Evolutionary conservation across 2,329 filamentous ascomycete genomes (phyloP), one percentile per base, ranked within the genome.

Genomic region (Sarocladium brachiariae): DNA sequence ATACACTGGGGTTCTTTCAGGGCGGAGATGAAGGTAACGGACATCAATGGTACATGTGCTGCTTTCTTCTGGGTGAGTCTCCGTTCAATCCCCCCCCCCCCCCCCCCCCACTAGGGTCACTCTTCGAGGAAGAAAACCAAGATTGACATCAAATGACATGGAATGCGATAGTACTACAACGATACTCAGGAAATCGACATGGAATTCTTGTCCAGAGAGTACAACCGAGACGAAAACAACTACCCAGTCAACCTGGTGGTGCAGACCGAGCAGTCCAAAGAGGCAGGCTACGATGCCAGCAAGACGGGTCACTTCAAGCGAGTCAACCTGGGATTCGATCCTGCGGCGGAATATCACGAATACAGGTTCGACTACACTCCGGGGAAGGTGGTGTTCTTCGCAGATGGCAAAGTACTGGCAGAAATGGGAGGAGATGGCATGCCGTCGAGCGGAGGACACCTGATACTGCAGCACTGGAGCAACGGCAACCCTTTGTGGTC

Each of bases 141-240:
- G 13, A 33, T 30, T 41, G 16, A 48, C 21, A 35, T 5, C 39
- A 23, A 23, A 8, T 33, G 23, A 61, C 41, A 50, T 21, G 35
- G 13, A 31, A 2, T 14, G 30, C 43, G 30, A 34, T 54, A 88
- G 85, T 90, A 88, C 65, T 81, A 80, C 67, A 88, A 89, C 64
- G 82, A 91, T 65, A 86, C 84, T 1, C 83, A 87, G 60, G 87
- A 91, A 60, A 89, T 91, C 58, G 87, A 91, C 62, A 82, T 91
- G 67, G 87, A 92, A 57, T 87, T 90, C 60, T 74, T 91, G 2
- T 87, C 86, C 2, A 71, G 72, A 19, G 74, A 89, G 55, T 87
- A 84, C 62, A 71, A 78, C 52, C 56, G 61, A 2, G 59, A 61
- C 45, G 74, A 75, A 50, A 64, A 68, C 23, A 71, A 71, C 27